Conservation (phyloP, 371 early-diverging fungal species). For the Funneliformis caledonium region DNA sequence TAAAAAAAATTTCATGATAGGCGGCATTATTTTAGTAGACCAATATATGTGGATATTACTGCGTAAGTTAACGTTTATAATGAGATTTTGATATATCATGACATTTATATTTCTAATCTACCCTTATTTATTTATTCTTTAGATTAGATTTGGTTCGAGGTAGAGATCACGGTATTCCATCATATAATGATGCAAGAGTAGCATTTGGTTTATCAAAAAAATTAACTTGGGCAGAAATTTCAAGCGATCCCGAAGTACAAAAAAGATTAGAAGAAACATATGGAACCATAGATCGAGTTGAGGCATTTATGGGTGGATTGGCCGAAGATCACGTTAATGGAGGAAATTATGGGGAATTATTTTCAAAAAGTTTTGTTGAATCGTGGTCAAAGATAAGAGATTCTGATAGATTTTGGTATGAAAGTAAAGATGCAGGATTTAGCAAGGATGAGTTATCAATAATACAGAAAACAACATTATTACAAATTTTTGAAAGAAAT, state of each 20-base stretch:
- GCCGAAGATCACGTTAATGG: conserved; percentile 24
- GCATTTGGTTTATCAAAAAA: background rate
- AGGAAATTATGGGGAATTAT: conserved; percentile 30
- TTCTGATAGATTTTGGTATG: conserved; percentile 30
- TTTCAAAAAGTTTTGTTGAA: background rate
- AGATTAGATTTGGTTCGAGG: background rate
- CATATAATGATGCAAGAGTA: conserved; percentile 24
- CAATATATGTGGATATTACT: background rate
- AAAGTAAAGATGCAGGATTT: background rate
- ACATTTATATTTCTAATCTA: background rate
- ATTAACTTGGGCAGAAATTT: background rate
- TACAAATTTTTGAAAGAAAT: conserved; percentile 4
- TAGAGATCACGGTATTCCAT: conserved; percentile 17
- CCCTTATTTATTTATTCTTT: background rate
- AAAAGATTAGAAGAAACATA: background rate
- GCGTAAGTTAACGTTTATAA: background rate
- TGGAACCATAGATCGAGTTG: background rate
- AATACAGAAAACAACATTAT: conserved; percentile 3
- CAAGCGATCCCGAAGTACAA: background rate
- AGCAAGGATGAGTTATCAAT: background rate
- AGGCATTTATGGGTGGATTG: conserved; percentile 14
- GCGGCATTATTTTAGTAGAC: background rate
- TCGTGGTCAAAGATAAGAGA: background rate
- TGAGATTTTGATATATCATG: background rate
- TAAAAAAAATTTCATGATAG: background rate